phyloP scores from a whole-genome alignment of 2,329 filamentous ascomycete genomes.

The Scytalidium sp. region DNA sequence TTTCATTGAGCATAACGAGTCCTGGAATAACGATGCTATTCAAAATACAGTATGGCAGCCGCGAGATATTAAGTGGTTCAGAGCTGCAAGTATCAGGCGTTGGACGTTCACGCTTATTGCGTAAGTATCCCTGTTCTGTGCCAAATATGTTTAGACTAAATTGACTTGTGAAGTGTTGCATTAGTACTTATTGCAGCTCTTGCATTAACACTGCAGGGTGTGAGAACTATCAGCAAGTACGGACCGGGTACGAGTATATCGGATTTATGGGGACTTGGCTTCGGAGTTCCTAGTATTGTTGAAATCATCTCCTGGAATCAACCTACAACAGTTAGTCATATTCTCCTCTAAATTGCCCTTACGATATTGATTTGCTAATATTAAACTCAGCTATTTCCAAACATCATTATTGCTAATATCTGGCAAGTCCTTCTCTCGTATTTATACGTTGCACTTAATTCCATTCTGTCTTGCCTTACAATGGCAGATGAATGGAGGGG shows the following conservation, averaged over 20 bases:
- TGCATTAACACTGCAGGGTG: conserved; percentile 3
- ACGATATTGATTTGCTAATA: no score
- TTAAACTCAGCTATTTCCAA: no score
- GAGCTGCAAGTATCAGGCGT: conserved; percentile 8
- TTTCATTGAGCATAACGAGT: no score
- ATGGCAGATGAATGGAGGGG: conserved; percentile 17
- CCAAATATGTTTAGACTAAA: no score
- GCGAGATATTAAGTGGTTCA: conserved; percentile 8
- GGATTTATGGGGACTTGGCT: no score
- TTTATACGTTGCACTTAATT: conserved; percentile 31
- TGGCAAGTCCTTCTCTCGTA: conserved; percentile 30
- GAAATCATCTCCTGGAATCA: no score
- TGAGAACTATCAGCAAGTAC: no score
- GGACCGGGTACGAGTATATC: no score
- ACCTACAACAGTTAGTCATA: no score
- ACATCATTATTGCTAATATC: conserved; percentile 26
- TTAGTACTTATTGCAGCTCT: background rate
- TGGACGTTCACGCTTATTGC: conserved; percentile 10
- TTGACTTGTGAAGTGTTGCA: background rate
- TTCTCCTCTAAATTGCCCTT: no score
- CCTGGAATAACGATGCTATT: background rate
- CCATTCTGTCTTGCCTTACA: conserved; percentile 20
- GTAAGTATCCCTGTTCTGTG: conserved; percentile 9
- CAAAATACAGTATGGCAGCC: background rate
- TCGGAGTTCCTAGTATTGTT: no score